Conservation (phyloP, 2,329 filamentous ascomycete genomes). For the Leptosphaerulina australis region DNA sequence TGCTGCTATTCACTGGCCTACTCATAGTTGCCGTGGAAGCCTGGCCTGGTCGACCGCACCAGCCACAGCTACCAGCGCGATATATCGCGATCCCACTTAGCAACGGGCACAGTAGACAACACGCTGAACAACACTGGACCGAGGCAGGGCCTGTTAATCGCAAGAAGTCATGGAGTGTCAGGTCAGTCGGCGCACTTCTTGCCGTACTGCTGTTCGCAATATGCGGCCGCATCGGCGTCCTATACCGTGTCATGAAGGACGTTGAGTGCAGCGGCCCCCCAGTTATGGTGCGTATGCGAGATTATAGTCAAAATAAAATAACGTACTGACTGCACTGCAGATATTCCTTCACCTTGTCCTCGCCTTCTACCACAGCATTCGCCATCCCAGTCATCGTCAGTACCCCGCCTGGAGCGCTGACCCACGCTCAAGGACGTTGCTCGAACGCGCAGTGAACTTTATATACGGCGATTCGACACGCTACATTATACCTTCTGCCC, state of each 20-base stretch:
- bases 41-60: slow-evolving; percentile 25
- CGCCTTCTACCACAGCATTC: slow-evolving; percentile 40
- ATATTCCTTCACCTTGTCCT: slow-evolving; percentile 42
- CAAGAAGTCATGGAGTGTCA: slow-evolving; percentile 25
- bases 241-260: slow-evolving; percentile 37
- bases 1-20: slow-evolving; percentile 43
- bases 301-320: too few species aligned
- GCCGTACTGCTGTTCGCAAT: slow-evolving; percentile 39
- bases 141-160: slow-evolving; percentile 27
- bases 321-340: slow-evolving; percentile 25
- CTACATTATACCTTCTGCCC: slow-evolving; percentile 40
- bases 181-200: slow-evolving; percentile 33
- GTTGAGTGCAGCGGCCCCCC: slow-evolving; percentile 43
- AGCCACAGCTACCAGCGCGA: slow-evolving; percentile 27
- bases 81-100: slow-evolving; percentile 43
- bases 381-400: slow-evolving; percentile 32
- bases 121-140: slow-evolving; percentile 36
- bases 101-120: slow-evolving; percentile 29
- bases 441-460: slow-evolving; percentile 37
- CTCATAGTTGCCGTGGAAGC: slow-evolving; percentile 38
- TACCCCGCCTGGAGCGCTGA: slow-evolving; percentile 40
- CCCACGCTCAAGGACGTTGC: slow-evolving; percentile 27
- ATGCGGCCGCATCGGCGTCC: slow-evolving; percentile 40
- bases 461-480: slow-evolving; percentile 38
- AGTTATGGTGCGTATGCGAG: slow-evolving; percentile 26